Evolutionary conservation across 306 rosid genomes (phyloP).

Genomic region (Quercus agrifolia): DNA sequence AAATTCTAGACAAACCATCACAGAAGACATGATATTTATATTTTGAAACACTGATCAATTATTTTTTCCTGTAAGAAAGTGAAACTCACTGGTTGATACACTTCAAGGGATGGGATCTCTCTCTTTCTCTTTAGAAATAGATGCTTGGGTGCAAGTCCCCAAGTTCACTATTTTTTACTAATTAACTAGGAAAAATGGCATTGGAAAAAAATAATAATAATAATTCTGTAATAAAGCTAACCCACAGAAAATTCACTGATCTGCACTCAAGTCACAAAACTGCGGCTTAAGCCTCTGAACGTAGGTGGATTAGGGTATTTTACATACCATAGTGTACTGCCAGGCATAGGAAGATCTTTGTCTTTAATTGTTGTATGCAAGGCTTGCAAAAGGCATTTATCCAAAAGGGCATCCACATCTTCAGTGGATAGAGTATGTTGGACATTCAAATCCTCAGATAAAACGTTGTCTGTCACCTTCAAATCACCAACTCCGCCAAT

Average conservation of each 20-base stretch:
- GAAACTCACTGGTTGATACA: neutral
- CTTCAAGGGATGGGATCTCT: neutral
- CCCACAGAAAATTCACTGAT: no score
- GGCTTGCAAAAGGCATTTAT: slow-evolving; percentile 91
- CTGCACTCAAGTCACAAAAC: no score
- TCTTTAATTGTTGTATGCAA: slow-evolving; percentile 83
- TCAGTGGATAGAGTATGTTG: slow-evolving; percentile 56
- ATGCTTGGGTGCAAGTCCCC: no score
- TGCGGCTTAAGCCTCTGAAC: no score
- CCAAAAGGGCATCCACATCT: slow-evolving; percentile 76
- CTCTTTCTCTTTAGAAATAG: no score
- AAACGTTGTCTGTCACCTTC: slow-evolving; percentile 50
- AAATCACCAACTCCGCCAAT: slow-evolving; percentile 44
- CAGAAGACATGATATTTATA: neutral
- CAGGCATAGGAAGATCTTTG: slow-evolving; percentile 89
- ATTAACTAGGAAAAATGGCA: no score
- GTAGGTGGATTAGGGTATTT: neutral
- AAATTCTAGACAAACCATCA: neutral
- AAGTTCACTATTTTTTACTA: no score
- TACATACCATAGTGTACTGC: slow-evolving; percentile 86
- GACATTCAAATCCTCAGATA: slow-evolving; percentile 40
- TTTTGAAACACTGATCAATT: neutral
- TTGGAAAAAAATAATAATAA: no score
- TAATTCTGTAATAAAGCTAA: no score
- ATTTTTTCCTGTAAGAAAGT: neutral